Evolutionary conservation across 495 filamentous ascomycete genomes (phyloP), one percentile per base, ranked within the genome.

Genomic region (Podospora bellae-mahoneyi): DNA sequence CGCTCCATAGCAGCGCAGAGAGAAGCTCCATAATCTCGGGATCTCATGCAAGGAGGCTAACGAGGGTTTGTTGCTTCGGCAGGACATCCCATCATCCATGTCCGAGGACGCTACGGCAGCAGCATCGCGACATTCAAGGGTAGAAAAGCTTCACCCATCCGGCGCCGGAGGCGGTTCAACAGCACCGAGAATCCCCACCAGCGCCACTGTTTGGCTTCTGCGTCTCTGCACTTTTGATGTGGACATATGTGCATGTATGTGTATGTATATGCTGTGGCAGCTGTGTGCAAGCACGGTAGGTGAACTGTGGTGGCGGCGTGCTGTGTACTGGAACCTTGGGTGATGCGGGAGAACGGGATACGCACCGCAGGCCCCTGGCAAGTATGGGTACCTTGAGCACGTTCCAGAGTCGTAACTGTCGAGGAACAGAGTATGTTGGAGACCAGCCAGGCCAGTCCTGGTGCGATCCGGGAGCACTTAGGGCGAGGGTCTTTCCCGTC

Each of bases 21-120:
- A 48, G 64, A 66, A 59, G 57, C 70, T 59, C 72, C 70, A 74
- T 71, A 76, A 76, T 76, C 71, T 74, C 76, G 74, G 74, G 71
- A 75, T 64, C 68, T 60, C 68, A 74, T 76, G 71, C 73, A 74
- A 73, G 72, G 26, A 70, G 73, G 68, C 56, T 73, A 75, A 71
- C 71, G 72, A 71, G 69, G 28, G 67, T 64, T 67, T 48, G 65
- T 67, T 48, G 65, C 64, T 68, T 75, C 72, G 74, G 74, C 71
- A 74, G 67, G 67, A 73, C 62, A 32, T 69, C 64, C 73, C 68
- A 73, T 62, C 66, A 75, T 64, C 73, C 75, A 72, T 75, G 73
- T 73, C 69, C 68, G 69, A 74, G 69, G 67, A 72, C 66, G 68
- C 71, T 34, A 66, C 66, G 70, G 75, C 54, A 68, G 75, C 54